phyloP scores from a whole-genome alignment of 768 basidiomycete species.

The Leccinum arenicola region DNA sequence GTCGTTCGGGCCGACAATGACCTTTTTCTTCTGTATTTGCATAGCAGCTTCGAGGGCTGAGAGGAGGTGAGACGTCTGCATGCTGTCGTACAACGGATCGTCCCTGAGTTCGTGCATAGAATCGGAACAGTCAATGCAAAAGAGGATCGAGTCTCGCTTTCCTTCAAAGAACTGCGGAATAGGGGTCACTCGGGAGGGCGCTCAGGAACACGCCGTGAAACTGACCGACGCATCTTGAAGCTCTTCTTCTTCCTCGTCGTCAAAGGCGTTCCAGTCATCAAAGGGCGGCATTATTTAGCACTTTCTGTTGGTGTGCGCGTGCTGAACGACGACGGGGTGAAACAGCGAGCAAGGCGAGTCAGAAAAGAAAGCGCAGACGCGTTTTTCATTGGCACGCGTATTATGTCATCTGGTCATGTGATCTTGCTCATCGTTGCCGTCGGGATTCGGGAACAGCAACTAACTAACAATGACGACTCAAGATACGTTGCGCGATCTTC shows the following conservation, averaged over 20 bases:
- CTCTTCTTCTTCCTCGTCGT: conserved; percentile 83
- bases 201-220: conserved; percentile 11
- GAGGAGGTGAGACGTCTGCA: conserved; percentile 73
- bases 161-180: conserved; percentile 59
- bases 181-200: conserved; percentile 11
- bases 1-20: conserved; percentile 85
- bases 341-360: conserved; percentile 2
- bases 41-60: conserved; percentile 79
- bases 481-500: conserved; percentile 26
- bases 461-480: neutral
- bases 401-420: conserved; percentile 26
- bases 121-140: conserved; percentile 90
- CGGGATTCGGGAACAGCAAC: neutral
- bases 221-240: conserved; percentile 65
- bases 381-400: conserved; percentile 15
- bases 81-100: conserved; percentile 61
- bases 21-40: conserved; percentile 87
- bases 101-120: conserved; percentile 81
- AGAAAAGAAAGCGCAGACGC: neutral
- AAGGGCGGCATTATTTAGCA: conserved; percentile 54
- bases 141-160: conserved; percentile 85
- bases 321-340: neutral
- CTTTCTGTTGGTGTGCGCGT: neutral
- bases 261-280: conserved; percentile 78
- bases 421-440: neutral